A percentile compares a stretch with the other conserved stretches of the same genome.
phyloP scores from a whole-genome alignment of 345 rosid genomes.

The Gossypium australe region DNA sequence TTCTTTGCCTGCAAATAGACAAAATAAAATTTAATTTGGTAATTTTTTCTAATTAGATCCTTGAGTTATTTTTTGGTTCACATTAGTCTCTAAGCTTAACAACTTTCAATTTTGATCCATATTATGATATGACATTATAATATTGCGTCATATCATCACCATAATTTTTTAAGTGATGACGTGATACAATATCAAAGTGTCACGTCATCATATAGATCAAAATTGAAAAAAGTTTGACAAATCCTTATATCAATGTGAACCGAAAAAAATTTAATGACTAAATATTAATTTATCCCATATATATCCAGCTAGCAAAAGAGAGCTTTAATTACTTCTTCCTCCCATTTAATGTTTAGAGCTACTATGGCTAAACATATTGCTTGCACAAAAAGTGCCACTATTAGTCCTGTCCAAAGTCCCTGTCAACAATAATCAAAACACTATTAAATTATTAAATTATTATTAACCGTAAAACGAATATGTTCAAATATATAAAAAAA shows the following conservation, averaged over 20 bases:
- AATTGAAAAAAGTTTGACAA: too few relatives aligned
- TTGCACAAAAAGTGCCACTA: constrained; percentile 47
- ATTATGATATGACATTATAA: too few relatives aligned
- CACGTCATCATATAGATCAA: accelerated
- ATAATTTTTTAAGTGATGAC: too few relatives aligned
- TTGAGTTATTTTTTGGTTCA: too few relatives aligned
- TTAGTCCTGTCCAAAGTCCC: constrained; percentile 73
- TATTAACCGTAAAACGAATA: too few relatives aligned
- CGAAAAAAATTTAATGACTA: too few relatives aligned
- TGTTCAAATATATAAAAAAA: not conserved
- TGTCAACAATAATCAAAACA: not conserved
- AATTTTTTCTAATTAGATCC: too few relatives aligned
- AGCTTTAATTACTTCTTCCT: constrained; percentile 33
- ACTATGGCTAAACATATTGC: constrained; percentile 33
- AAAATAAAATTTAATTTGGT: not conserved
- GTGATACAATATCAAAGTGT: too few relatives aligned
- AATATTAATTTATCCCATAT: too few relatives aligned
- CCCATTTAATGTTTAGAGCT: constrained; percentile 59
- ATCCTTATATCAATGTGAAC: too few relatives aligned
- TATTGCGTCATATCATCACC: accelerated
- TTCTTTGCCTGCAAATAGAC: not conserved
- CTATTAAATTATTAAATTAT: not conserved
- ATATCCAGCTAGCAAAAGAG: not conserved
- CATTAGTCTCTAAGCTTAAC: too few relatives aligned
- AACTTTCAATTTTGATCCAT: too few relatives aligned